These are phyloP conservation scores for Cladophialophora chaetospira DNA, from an alignment of 2,329 filamentous ascomycete species.

Conservation along the genomic window DNA sequence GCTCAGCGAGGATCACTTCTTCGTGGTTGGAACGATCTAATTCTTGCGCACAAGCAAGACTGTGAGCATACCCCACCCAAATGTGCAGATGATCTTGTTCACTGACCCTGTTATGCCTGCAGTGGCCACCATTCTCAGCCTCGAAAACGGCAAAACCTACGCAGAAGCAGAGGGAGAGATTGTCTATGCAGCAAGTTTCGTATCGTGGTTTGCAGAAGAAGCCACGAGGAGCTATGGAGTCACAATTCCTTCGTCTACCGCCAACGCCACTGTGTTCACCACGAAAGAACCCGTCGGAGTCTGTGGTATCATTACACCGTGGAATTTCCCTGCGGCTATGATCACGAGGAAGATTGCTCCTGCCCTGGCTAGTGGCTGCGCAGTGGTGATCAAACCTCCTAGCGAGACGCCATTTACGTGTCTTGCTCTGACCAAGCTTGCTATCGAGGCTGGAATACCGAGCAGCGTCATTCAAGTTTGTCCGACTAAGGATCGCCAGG, in stretches of 20 bases:
- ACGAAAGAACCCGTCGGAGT: conserved; percentile 82
- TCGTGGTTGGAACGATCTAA: conserved; percentile 58
- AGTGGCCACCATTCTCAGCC: conserved; percentile 53
- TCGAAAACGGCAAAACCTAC: conserved; percentile 49
- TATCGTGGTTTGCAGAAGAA: conserved; percentile 55
- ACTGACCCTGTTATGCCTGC: neutral
- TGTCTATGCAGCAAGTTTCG: conserved; percentile 49
- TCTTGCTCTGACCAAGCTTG: conserved; percentile 36
- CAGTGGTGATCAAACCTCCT: conserved; percentile 41
- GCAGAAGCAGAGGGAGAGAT: conserved; percentile 52
- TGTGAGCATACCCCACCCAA: conserved; percentile 5
- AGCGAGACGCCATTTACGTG: conserved; percentile 39
- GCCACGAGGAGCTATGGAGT: conserved; percentile 46
- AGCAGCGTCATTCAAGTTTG: conserved; percentile 38
- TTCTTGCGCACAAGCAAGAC: conserved; percentile 57
- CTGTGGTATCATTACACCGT: conserved; percentile 79
- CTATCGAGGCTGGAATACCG: conserved; percentile 38
- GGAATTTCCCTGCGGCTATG: conserved; percentile 84
- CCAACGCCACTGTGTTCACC: conserved; percentile 73
- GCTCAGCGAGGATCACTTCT: conserved; percentile 49
- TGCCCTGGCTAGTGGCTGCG: conserved; percentile 43
- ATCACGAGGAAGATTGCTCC: conserved; percentile 48
- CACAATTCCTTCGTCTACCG: conserved; percentile 60
- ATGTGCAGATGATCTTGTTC: conserved; percentile 6
- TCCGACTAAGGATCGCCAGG: conserved; percentile 41